These are phyloP conservation scores for Tricholoma sp. DNA, from an alignment of 768 basidiomycete species.

Conservation along the genomic window DNA sequence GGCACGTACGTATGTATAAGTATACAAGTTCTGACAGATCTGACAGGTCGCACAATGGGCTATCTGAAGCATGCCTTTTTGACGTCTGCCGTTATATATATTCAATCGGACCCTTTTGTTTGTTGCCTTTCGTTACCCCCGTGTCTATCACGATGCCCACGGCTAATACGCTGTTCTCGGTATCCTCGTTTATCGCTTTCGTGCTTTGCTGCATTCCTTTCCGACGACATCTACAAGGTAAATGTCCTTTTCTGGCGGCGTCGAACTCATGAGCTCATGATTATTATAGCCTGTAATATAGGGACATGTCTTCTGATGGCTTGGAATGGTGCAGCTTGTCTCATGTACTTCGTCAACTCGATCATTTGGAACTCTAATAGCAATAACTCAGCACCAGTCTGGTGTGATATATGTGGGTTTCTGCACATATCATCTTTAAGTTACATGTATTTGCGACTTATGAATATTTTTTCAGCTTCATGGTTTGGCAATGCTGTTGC, in stretches of 20 bases:
- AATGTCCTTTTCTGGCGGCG: not conserved
- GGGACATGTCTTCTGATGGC: slow-evolving; percentile 69
- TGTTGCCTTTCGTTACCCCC: no score
- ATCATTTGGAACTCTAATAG: slow-evolving; percentile 63
- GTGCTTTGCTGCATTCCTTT: slow-evolving; percentile 33
- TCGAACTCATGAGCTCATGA: not conserved
- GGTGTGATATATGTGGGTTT: slow-evolving; percentile 58
- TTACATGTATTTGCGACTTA: not conserved
- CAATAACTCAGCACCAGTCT: slow-evolving; percentile 47
- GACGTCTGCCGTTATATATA: no score
- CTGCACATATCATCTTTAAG: not conserved
- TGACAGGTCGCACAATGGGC: no score
- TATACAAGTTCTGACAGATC: no score
- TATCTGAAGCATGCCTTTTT: no score
- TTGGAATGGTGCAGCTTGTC: slow-evolving; percentile 56
- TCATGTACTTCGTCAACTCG: slow-evolving; percentile 59
- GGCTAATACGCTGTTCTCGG: slow-evolving; percentile 1
- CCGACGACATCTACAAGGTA: slow-evolving; percentile 39
- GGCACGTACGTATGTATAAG: no score
- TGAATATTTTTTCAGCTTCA: not conserved
- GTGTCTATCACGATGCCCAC: slow-evolving; percentile 2
- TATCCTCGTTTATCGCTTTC: slow-evolving; percentile 26
- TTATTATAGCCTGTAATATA: slow-evolving; percentile 37
- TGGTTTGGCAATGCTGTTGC: not conserved
- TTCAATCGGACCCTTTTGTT: no score